phyloP scores from a whole-genome alignment of 2,329 filamentous ascomycete species.

The Penicillium frequentans region DNA sequence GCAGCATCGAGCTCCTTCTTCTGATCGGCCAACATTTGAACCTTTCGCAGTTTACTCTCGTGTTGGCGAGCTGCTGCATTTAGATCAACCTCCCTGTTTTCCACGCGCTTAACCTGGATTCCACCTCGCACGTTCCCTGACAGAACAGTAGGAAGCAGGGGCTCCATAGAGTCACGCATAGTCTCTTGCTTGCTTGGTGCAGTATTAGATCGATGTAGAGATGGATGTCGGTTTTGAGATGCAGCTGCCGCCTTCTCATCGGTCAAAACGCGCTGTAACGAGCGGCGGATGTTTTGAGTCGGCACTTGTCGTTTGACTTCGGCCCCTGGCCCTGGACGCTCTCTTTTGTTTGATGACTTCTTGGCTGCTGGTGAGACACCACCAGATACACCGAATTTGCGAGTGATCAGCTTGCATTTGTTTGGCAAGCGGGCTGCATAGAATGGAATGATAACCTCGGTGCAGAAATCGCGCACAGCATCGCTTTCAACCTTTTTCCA shows the following conservation, averaged over 20 bases:
- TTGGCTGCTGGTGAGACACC: slow-evolving; percentile 38
- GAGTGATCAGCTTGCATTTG: slow-evolving; percentile 47
- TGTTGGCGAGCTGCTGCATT: slow-evolving; percentile 45
- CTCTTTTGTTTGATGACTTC: slow-evolving; percentile 28
- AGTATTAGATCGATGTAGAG: slow-evolving; percentile 44
- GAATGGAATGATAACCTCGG: slow-evolving; percentile 52
- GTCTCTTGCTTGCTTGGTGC: slow-evolving; percentile 39
- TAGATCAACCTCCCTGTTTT: slow-evolving; percentile 52
- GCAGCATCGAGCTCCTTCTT: slow-evolving; percentile 51
- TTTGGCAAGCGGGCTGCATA: slow-evolving; percentile 50
- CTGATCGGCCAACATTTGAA: slow-evolving; percentile 46
- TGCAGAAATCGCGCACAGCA: slow-evolving; percentile 51
- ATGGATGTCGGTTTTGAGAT: slow-evolving; percentile 36
- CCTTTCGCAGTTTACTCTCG: slow-evolving; percentile 48
- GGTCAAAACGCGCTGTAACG: slow-evolving; percentile 48
- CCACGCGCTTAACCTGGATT: slow-evolving; percentile 45
- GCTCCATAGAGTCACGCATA: slow-evolving; percentile 45
- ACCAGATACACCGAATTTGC: slow-evolving; percentile 48
- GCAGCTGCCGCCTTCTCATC: slow-evolving; percentile 40
- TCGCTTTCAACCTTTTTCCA: slow-evolving; percentile 42
- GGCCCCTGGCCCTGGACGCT: slow-evolving; percentile 32
- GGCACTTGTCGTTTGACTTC: slow-evolving; percentile 30
- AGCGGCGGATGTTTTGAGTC: slow-evolving; percentile 33
- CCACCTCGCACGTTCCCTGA: slow-evolving; percentile 42
- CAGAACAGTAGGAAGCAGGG: slow-evolving; percentile 32